Percentiles rank a stretch among this genome's conserved stretches.
Conservation (phyloP, 2,329 filamentous ascomycete genomes). For the Arthrobotrys sphaeroides region DNA sequence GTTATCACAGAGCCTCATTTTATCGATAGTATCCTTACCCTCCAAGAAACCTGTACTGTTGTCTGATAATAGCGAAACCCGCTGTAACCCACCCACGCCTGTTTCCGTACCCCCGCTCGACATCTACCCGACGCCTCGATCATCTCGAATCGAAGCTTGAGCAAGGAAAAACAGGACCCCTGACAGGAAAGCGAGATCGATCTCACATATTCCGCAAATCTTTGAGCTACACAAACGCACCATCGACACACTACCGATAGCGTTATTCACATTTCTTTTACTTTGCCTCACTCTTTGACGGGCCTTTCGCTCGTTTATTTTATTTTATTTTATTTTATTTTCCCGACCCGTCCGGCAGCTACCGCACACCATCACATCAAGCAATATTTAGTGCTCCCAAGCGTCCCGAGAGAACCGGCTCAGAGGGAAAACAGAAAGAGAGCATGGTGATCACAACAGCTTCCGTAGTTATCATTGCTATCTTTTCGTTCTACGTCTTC, state of each 20-base stretch:
- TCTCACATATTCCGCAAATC: background rate
- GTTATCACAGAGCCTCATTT: slow-evolving; percentile 2
- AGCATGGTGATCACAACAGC: slow-evolving; percentile 44
- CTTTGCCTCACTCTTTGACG: background rate
- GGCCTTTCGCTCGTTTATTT: slow-evolving; percentile 20
- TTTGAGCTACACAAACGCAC: background rate
- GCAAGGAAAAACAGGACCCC: background rate
- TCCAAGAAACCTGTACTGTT: background rate
- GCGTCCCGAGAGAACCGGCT: background rate
- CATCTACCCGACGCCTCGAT: background rate
- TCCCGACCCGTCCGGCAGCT: background rate
- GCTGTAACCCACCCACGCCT: background rate
- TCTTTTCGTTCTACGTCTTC: slow-evolving; percentile 50
- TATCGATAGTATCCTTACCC: background rate
- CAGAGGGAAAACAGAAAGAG: background rate
- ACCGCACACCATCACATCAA: too few species aligned
- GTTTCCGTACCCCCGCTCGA: background rate
- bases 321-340: background rate
- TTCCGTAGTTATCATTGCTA: slow-evolving; percentile 36
- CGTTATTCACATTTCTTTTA: background rate
- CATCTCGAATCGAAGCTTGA: background rate
- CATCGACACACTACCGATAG: background rate
- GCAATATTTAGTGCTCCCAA: background rate
- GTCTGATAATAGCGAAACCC: background rate
- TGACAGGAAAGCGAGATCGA: background rate